Conservation (phyloP, 768 basidiomycete species). For the Amanita molliuscula region DNA sequence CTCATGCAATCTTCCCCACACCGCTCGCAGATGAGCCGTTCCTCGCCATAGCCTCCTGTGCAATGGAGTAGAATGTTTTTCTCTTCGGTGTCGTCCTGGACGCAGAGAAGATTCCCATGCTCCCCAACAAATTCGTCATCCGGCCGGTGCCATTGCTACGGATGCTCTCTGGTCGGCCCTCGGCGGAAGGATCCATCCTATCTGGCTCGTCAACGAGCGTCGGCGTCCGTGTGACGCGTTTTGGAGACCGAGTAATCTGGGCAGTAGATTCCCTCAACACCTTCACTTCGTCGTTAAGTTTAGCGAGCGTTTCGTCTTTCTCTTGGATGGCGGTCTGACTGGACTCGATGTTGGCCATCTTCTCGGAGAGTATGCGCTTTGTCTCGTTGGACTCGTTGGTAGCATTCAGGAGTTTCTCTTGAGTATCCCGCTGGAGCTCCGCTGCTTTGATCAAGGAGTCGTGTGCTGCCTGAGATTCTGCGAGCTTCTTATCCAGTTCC, state of each 20-base stretch:
- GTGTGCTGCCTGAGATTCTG: background rate
- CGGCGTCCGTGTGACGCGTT: background rate
- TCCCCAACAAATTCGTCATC: background rate
- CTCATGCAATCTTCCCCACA: background rate
- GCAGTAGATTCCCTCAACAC: background rate
- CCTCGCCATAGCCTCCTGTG: background rate
- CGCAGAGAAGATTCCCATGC: background rate
- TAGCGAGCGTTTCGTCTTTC: background rate
- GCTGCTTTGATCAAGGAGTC: background rate
- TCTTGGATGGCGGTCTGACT: background rate
- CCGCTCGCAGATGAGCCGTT: background rate
- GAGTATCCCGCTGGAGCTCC: background rate
- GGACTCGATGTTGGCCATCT: background rate
- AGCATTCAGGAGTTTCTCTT: background rate
- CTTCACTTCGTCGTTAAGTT: background rate
- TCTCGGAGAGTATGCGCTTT: conserved; percentile 1
- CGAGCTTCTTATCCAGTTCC: background rate
- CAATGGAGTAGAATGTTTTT: conserved; percentile 1
- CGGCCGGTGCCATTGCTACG: background rate
- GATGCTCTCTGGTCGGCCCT: conserved; percentile 3
- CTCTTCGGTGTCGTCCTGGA: background rate
- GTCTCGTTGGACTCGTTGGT: background rate
- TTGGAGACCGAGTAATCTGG: background rate
- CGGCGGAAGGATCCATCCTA: background rate
- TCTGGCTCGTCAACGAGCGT: background rate